A percentile compares a stretch with the other conserved stretches of the same genome.
phyloP scores from a whole-genome alignment of 805 yeast species.

The Suhomyces emberorum region DNA sequence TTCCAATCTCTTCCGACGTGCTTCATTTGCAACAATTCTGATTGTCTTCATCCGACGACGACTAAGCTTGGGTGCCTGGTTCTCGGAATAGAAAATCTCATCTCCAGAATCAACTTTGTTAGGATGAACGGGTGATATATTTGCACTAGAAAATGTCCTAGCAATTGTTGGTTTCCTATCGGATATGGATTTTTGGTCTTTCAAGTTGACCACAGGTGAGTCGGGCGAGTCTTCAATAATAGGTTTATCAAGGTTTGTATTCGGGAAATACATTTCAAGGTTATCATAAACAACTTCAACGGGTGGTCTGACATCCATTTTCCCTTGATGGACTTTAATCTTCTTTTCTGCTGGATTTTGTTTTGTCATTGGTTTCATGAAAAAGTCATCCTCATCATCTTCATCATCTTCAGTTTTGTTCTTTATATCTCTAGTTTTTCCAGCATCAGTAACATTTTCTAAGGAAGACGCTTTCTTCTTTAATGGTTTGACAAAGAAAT shows the following conservation, averaged over 20 bases:
- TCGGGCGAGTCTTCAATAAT: slow-evolving; percentile 68
- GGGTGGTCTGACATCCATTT: slow-evolving; percentile 83
- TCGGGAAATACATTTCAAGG: slow-evolving; percentile 87
- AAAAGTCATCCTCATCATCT: slow-evolving; percentile 15
- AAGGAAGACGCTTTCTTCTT: slow-evolving; percentile 4
- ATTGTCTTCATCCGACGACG: slow-evolving; percentile 81
- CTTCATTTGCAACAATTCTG: slow-evolving; percentile 90
- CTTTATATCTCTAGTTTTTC: not conserved
- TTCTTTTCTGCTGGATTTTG: not conserved
- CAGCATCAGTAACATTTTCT: no score
- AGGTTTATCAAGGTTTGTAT: slow-evolving; percentile 88
- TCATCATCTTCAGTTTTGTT: slow-evolving; percentile 20
- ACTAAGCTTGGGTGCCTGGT: slow-evolving; percentile 35
- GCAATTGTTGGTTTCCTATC: slow-evolving; percentile 34
- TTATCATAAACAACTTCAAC: slow-evolving; percentile 91
- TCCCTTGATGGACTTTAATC: no score
- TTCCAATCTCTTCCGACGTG: slow-evolving; percentile 42
- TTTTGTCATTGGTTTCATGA: slow-evolving; percentile 11
- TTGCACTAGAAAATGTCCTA: slow-evolving; percentile 43
- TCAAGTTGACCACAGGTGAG: slow-evolving; percentile 42
- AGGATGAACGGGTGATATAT: slow-evolving; percentile 32
- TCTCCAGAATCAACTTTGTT: slow-evolving; percentile 24
- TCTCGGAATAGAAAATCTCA: slow-evolving; percentile 34
- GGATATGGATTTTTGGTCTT: slow-evolving; percentile 1
- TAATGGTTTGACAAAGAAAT: slow-evolving; percentile 17